phyloP scores from a whole-genome alignment of 306 rosid species.

The Cicer bijugum region DNA sequence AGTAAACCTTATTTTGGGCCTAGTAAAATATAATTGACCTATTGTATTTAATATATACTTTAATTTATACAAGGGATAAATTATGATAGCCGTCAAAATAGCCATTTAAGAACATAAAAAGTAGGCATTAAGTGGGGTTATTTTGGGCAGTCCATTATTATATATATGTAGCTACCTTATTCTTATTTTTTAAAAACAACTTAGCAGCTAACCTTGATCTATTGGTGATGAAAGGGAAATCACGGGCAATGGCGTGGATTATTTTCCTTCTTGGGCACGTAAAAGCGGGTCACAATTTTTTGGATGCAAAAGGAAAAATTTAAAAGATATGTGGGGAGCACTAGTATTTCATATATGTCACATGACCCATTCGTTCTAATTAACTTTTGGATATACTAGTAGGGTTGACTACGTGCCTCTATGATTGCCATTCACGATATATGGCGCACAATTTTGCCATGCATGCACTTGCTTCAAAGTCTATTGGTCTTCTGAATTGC shows the following conservation, averaged over 20 bases:
- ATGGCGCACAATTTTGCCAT: constrained; percentile 37
- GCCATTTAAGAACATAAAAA: no score
- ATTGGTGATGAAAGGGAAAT: constrained; percentile 20
- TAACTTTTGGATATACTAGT: constrained; percentile 39
- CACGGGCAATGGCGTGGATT: constrained; percentile 17
- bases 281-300: constrained; percentile 35
- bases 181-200: no score
- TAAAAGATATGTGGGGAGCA: neutral
- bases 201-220: neutral
- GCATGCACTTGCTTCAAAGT: constrained; percentile 43
- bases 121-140: neutral
- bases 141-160: neutral
- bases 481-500: constrained; percentile 14
- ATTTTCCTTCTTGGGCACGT: constrained; percentile 11
- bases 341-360: neutral
- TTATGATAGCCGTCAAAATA: no score
- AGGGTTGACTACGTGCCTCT: constrained; percentile 50
- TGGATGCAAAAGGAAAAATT: neutral
- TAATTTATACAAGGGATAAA: no score
- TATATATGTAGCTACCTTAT: constrained; percentile 18
- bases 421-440: constrained; percentile 36
- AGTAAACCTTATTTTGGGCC: no score
- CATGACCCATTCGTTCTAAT: constrained; percentile 21
- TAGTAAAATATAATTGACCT: no score
- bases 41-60: no score